Conservation (phyloP, 352 stramenopile species). For the Plasmopara viticola region DNA sequence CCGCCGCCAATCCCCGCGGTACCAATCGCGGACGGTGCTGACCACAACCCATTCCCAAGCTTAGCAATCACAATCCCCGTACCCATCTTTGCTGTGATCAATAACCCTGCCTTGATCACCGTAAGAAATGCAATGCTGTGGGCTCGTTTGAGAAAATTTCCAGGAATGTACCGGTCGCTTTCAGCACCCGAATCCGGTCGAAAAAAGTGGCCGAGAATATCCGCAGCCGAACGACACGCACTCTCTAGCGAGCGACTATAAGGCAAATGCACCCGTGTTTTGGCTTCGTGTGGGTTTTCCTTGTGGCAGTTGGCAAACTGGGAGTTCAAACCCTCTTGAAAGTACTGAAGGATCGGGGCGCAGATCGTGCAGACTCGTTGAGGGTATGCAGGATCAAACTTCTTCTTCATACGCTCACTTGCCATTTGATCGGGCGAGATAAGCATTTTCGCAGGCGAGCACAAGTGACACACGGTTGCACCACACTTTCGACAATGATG, state of each 20-base stretch:
- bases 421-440: conserved; percentile 64
- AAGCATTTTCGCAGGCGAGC: conserved; percentile 67
- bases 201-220: conserved; percentile 84
- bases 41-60: conserved; percentile 82
- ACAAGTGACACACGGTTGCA: conserved; percentile 57
- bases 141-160: conserved; percentile 73
- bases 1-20: conserved; percentile 84
- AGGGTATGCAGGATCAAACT: conserved; percentile 62
- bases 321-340: conserved; percentile 60
- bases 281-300: conserved; percentile 68
- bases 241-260: conserved; percentile 71
- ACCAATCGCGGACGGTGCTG: conserved; percentile 90
- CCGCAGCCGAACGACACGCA: conserved; percentile 62
- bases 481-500: conserved; percentile 76
- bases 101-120: conserved; percentile 72
- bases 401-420: conserved; percentile 34
- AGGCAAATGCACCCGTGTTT: conserved; percentile 64
- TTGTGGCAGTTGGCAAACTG: conserved; percentile 82
- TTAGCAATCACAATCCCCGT: conserved; percentile 89
- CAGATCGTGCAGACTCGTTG: conserved; percentile 82
- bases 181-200: conserved; percentile 52
- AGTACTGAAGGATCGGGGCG: conserved; percentile 62
- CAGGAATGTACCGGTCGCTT: conserved; percentile 71
- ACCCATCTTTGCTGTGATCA: conserved; percentile 80
- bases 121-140: conserved; percentile 83